Conservation (phyloP, 768 basidiomycete genomes). For the Clavaria fumosa region DNA sequence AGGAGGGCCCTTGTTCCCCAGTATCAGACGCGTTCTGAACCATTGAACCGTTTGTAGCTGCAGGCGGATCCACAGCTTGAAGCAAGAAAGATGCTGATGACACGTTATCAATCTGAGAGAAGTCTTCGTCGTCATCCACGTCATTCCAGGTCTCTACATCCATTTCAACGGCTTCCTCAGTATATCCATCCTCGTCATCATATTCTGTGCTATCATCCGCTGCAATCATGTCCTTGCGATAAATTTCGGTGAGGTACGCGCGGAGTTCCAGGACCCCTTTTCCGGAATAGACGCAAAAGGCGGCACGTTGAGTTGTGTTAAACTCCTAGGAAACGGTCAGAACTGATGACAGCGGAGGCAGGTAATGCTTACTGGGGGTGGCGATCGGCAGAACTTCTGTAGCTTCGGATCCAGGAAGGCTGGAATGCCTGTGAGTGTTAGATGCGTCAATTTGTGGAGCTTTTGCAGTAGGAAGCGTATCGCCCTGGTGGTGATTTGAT, state of each 20-base stretch:
- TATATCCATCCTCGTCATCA: conserved; percentile 36
- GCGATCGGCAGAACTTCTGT: conserved; percentile 79
- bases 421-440: conserved; percentile 94
- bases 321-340: conserved; percentile 49
- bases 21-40: too few species aligned
- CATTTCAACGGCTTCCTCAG: conserved; percentile 32
- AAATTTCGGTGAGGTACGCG: conserved; percentile 59
- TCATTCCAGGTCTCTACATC: conserved; percentile 17
- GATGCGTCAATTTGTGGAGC: conserved; percentile 82
- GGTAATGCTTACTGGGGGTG: conserved; percentile 55
- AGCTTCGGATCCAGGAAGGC: conserved; percentile 76
- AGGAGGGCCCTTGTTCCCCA: neutral
- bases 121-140: conserved; percentile 14
- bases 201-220: conserved; percentile 59
- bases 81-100: conserved; percentile 8
- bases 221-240: conserved; percentile 48
- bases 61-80: too few species aligned
- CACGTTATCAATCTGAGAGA: neutral
- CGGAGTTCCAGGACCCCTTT: conserved; percentile 77
- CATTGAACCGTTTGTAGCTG: too few species aligned
- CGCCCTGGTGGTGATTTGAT: conserved; percentile 84
- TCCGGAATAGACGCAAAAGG: conserved; percentile 96
- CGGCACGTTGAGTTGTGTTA: conserved; percentile 70
- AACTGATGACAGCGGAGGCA: conserved; percentile 3
- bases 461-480: conserved; percentile 81